Evolutionary conservation across 176 grass and related monocot species (phyloP), one percentile per base, ranked within the genome.

Genomic region (Raddia distichophylla): DNA sequence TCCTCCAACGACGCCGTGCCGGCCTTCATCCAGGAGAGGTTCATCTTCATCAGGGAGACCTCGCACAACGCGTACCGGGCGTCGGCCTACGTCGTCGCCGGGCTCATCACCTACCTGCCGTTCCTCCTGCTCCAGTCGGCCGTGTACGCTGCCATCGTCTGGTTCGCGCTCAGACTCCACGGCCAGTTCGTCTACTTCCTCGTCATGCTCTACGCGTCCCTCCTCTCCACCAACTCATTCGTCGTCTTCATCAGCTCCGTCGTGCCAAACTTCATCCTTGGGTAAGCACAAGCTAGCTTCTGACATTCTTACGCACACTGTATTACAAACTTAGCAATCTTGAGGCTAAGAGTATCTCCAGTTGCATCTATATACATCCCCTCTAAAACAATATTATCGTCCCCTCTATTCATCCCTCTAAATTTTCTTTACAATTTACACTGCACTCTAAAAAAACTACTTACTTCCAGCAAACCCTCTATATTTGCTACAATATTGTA

Each of bases 171-270:
- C 78, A 32, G 3, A 0, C 86, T 91, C 1, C 86, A 85, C 17
- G 90, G 86, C 37, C 74, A 88, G 67, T 79, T 91, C 82, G 46
- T 82, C 62, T 91, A 91, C 78, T 91, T 91, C 84, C 78, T 91
- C 61, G 73, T 91, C 86, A 82, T 91, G 90, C 86, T 91, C 54
- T 91, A 88, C 62, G 86, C 86, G 34, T 86, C 82, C 10, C 82
- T 91, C 52, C 82, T 91, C 37, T 88, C 90, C 47, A 91, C 90
- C 82, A 91, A 91, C 53, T 91, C 90, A 7, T 91, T 88, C 86
- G 90, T 91, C 74, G 78, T 91, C 78, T 91, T 91, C 86, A 52
- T 91, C 78, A 91, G 90, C 82, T 91, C 90, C 62, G 69, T 91
- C 79, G 86, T 91, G 35, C 86, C 90, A 42, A 91, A 88, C 79